phyloP scores from a whole-genome alignment of 2,329 filamentous ascomycete species.

The Coniochaeta sp. region DNA sequence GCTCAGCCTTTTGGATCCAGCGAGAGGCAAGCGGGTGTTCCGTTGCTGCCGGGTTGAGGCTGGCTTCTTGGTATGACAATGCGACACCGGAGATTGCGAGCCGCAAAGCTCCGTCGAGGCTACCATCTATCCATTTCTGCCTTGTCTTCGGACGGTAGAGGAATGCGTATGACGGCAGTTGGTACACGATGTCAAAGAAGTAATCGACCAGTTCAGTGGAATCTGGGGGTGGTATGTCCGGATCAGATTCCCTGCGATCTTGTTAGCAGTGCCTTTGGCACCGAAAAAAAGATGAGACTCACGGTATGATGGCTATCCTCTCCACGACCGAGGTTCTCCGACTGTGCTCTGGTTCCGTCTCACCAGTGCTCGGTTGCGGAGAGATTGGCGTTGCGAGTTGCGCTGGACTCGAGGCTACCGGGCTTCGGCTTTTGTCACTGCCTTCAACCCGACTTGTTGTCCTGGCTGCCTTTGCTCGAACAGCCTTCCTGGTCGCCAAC shows the following conservation, averaged over 20 bases:
- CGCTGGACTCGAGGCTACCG: neutral
- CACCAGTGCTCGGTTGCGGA: neutral
- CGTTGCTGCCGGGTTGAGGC: slow-evolving; percentile 6
- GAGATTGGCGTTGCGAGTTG: neutral
- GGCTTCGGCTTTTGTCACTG: neutral
- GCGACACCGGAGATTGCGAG: slow-evolving; percentile 25
- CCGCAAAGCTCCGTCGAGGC: slow-evolving; percentile 22
- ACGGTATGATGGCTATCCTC: neutral
- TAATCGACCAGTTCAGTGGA: slow-evolving; percentile 16
- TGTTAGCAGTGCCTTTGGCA: neutral
- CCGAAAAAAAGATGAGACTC: neutral
- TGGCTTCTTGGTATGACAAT: slow-evolving; percentile 18
- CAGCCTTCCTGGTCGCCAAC: neutral
- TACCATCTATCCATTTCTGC: slow-evolving; percentile 20
- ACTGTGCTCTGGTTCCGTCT: neutral
- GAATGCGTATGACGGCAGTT: slow-evolving; percentile 26
- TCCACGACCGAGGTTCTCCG: neutral
- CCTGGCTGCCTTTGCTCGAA: neutral
- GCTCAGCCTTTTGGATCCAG: slow-evolving; percentile 24
- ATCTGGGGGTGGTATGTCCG: neutral
- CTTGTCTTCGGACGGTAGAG: slow-evolving; percentile 25
- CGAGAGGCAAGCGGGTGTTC: slow-evolving; percentile 14
- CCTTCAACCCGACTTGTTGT: neutral
- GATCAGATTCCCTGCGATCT: slow-evolving; percentile 3
- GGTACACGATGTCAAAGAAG: slow-evolving; percentile 23